Conservation (phyloP, 2,329 filamentous ascomycete species). For the Hymenoscyphus infarciens region DNA sequence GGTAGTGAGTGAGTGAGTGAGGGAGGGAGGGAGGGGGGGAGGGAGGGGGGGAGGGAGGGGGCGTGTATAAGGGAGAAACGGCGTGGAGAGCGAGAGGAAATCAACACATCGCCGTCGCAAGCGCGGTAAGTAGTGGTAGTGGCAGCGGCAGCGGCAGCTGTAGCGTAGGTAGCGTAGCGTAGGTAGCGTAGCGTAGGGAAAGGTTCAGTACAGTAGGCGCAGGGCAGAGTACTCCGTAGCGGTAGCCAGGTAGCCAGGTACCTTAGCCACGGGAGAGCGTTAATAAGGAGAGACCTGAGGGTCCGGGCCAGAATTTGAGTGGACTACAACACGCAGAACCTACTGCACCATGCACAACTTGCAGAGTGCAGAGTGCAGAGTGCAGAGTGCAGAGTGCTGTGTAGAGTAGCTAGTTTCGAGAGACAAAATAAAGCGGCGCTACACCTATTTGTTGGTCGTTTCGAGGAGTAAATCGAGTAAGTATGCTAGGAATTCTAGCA, state of each 20-base stretch:
- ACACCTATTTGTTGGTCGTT: background rate
- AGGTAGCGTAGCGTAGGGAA: background rate
- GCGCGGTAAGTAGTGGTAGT: too few species aligned
- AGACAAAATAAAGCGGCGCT: background rate
- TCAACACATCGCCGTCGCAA: constrained; percentile 1
- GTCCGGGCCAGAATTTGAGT: constrained; percentile 7
- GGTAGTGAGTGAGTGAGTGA: background rate
- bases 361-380: background rate
- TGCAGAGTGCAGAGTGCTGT: background rate
- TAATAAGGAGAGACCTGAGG: constrained; percentile 9
- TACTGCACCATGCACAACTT: background rate
- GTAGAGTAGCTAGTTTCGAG: background rate
- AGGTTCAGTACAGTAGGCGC: too few species aligned
- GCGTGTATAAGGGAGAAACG: background rate
- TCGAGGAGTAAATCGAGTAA: background rate
- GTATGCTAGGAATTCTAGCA: background rate
- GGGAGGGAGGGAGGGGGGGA: background rate
- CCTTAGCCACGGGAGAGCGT: constrained; percentile 3
- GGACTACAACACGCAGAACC: constrained; percentile 1
- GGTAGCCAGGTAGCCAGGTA: too few species aligned
- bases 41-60: background rate
- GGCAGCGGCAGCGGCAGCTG: constrained; percentile 2
- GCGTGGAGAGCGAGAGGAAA: background rate
- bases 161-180: background rate
- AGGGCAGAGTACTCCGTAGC: background rate